Conservation (phyloP, 768 basidiomycete species). For the Tylopilus balloui region DNA sequence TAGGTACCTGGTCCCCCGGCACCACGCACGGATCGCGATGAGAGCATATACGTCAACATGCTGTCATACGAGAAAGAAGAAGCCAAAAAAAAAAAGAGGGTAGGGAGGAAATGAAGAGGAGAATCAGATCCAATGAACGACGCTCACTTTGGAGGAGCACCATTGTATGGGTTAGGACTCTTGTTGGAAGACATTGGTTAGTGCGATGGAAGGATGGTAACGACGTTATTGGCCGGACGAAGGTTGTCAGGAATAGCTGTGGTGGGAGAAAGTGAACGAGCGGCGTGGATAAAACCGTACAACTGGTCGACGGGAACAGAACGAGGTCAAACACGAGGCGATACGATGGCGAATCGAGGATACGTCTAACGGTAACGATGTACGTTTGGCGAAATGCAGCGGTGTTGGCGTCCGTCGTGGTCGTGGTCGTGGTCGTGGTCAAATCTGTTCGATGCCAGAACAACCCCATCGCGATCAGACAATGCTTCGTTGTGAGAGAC, state of each 20-base stretch:
- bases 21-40: background rate
- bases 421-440: too few relatives aligned
- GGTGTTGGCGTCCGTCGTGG: background rate
- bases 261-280: background rate
- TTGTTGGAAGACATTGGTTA: slow-evolving; percentile 32
- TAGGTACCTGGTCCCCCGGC: slow-evolving; percentile 39
- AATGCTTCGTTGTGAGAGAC: slow-evolving; percentile 5
- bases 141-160: slow-evolving; percentile 33
- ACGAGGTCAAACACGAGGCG: slow-evolving; percentile 24
- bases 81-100: background rate
- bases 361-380: background rate
- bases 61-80: background rate
- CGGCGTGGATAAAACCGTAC: slow-evolving; percentile 5
- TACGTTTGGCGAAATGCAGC: slow-evolving; percentile 1
- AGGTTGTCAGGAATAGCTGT: slow-evolving; percentile 1
- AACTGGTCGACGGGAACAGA: slow-evolving; percentile 3
- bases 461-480: background rate
- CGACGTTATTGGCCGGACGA: background rate
- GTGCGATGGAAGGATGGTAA: slow-evolving; percentile 7
- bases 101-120: background rate
- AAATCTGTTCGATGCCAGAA: too few relatives aligned
- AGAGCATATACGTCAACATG: slow-evolving; percentile 4
- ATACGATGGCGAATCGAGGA: background rate
- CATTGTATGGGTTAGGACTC: slow-evolving; percentile 30
- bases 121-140: slow-evolving; percentile 1